phyloP scores from a whole-genome alignment of 2,329 filamentous ascomycete genomes.

The Fusarium mangiferae region DNA sequence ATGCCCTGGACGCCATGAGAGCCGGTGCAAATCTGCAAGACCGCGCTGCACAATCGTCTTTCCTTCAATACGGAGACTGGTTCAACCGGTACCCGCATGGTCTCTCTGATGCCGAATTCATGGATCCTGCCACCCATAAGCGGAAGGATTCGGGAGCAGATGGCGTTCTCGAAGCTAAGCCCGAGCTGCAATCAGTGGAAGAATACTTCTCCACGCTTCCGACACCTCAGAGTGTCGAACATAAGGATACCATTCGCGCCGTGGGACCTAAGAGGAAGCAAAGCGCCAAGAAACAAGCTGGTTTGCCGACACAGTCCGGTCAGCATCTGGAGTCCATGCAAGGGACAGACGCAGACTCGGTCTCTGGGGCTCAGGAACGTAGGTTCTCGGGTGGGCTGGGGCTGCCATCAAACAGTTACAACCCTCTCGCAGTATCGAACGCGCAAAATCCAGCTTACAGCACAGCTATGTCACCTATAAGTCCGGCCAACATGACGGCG shows the following conservation, averaged over 20 bases:
- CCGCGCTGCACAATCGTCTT: constrained; percentile 64
- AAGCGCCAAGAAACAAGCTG: constrained; percentile 49
- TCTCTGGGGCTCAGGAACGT: constrained; percentile 43
- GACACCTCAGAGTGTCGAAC: constrained; percentile 62
- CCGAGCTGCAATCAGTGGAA: constrained; percentile 91
- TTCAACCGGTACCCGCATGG: constrained; percentile 95
- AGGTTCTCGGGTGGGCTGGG: constrained; percentile 56
- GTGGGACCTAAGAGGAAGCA: constrained; percentile 50
- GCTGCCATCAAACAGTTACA: constrained; percentile 57
- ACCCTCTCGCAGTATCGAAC: constrained; percentile 54
- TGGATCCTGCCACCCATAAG: constrained; percentile 74
- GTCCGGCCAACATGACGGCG: constrained; percentile 57
- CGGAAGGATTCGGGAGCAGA: constrained; percentile 86
- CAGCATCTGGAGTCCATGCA: constrained; percentile 38
- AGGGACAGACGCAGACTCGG: constrained; percentile 26
- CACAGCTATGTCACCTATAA: constrained; percentile 63
- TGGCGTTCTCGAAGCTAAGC: constrained; percentile 87
- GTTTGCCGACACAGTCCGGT: constrained; percentile 14
- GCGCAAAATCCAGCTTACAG: constrained; percentile 57
- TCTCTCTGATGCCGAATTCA: constrained; percentile 84
- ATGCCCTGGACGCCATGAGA: constrained; percentile 82
- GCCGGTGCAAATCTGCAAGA: constrained; percentile 67
- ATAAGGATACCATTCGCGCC: constrained; percentile 39
- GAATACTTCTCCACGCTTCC: constrained; percentile 90
- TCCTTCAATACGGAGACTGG: constrained; percentile 98